Evolutionary conservation across 768 basidiomycete species (phyloP).

Genomic region (Tephrocybe sp.): DNA sequence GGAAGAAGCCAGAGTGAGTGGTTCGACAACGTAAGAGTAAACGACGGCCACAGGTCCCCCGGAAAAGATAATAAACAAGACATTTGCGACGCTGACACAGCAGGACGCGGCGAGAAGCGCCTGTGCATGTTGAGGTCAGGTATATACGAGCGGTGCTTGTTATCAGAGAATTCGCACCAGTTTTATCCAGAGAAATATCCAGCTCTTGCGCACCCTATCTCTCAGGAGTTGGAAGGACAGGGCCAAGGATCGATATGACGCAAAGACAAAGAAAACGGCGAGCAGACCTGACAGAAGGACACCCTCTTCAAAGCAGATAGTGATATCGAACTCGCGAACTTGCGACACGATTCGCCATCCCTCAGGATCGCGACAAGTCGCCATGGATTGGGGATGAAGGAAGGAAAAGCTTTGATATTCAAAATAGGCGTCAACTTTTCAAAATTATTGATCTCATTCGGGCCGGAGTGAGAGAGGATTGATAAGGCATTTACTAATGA

Average conservation of each 20-base stretch:
- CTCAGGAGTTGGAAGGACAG: slow-evolving; percentile 23
- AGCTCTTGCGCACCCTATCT: slow-evolving; percentile 43
- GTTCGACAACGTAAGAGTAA: slow-evolving; percentile 56
- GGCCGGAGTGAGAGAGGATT: not conserved
- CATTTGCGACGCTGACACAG: slow-evolving; percentile 39
- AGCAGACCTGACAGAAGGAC: slow-evolving; percentile 56
- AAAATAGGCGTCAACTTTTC: not conserved
- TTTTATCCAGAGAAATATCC: slow-evolving; percentile 55
- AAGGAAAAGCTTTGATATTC: not conserved
- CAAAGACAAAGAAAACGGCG: slow-evolving; percentile 39
- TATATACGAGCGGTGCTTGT: not conserved
- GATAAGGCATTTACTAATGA: too few relatives aligned
- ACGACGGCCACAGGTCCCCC: slow-evolving; percentile 39
- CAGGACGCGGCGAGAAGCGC: slow-evolving; percentile 44
- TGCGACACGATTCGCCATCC: slow-evolving; percentile 65
- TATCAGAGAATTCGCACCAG: slow-evolving; percentile 45
- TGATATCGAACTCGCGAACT: slow-evolving; percentile 67
- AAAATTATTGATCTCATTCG: not conserved
- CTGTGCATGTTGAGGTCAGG: slow-evolving; percentile 28
- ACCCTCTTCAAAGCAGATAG: slow-evolving; percentile 81
- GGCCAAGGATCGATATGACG: slow-evolving; percentile 33
- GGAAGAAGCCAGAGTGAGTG: slow-evolving; percentile 46
- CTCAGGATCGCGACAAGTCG: slow-evolving; percentile 51
- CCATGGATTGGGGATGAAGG: slow-evolving; percentile 26
- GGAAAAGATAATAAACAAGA: slow-evolving; percentile 34